phyloP scores from a whole-genome alignment of 2,329 filamentous ascomycete genomes.

The Akanthomyces lecanii region DNA sequence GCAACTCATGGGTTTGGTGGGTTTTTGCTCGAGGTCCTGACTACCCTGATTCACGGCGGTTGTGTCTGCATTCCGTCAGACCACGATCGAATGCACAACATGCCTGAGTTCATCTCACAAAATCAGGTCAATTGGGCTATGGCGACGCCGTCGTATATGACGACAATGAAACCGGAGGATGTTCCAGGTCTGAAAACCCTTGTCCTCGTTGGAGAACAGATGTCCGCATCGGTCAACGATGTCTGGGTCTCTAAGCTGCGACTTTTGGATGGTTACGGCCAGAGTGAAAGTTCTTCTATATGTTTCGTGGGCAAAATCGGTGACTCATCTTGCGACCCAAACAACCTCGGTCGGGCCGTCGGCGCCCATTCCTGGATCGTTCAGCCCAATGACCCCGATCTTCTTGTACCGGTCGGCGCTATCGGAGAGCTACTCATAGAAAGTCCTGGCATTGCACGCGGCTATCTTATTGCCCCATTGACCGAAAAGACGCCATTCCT shows the following conservation, averaged over 20 bases:
- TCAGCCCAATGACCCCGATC: background rate
- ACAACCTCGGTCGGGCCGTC: background rate
- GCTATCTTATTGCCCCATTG: constrained; percentile 19
- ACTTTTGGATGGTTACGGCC: background rate
- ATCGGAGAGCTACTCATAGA: constrained; percentile 23
- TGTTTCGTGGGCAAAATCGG: background rate
- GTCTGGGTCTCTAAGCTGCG: background rate
- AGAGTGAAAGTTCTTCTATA: background rate
- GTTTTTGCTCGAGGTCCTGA: constrained; percentile 23
- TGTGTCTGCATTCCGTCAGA: constrained; percentile 15
- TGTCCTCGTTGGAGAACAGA: background rate
- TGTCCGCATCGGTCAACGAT: background rate
- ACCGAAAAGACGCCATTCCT: background rate
- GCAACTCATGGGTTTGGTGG: constrained; percentile 1
- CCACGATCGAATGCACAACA: background rate
- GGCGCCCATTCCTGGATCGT: background rate
- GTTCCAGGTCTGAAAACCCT: background rate
- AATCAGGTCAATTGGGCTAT: background rate
- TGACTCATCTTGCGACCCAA: background rate
- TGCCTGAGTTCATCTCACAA: background rate
- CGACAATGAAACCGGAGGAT: background rate
- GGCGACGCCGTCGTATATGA: background rate
- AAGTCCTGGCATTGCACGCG: constrained; percentile 19
- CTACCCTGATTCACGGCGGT: constrained; percentile 18
- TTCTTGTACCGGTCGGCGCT: constrained; percentile 18